phyloP scores from a whole-genome alignment of 768 basidiomycete species.

The Mycena kentingensis region DNA sequence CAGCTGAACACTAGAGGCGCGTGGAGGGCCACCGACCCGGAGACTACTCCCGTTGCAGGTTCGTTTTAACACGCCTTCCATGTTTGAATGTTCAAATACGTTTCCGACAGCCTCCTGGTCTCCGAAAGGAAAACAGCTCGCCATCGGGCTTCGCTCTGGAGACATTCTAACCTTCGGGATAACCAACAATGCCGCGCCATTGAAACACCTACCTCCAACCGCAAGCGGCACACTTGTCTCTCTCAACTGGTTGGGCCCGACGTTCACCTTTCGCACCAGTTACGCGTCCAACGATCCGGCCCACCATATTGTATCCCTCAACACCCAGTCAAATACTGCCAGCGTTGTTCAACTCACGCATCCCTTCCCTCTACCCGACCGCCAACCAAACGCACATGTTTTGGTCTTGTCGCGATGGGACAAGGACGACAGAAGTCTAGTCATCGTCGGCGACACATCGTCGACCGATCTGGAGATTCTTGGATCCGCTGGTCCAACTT shows the following conservation, averaged over 20 bases:
- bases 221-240: conserved; percentile 51
- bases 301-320: conserved; percentile 49
- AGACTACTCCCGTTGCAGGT: conserved; percentile 62
- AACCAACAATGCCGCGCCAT: conserved; percentile 51
- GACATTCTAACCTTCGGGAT: conserved; percentile 71
- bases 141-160: conserved; percentile 69
- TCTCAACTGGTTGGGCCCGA: conserved; percentile 67
- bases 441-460: conserved; percentile 45
- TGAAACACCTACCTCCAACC: conserved; percentile 65
- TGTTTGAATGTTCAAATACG: conserved; percentile 3
- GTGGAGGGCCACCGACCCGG: conserved; percentile 47
- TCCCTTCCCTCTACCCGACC: conserved; percentile 44
- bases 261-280: conserved; percentile 66
- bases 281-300: conserved; percentile 51
- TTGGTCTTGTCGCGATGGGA: conserved; percentile 51
- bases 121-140: conserved; percentile 83
- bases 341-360: conserved; percentile 41
- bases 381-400: conserved; percentile 40
- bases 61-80: conserved; percentile 34
- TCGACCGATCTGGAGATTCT: conserved; percentile 41
- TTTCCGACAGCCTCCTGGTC: conserved; percentile 73
- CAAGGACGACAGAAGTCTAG: conserved; percentile 42
- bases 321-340: conserved; percentile 42
- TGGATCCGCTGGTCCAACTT: conserved; percentile 41
- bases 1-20: conserved; percentile 59